A percentile compares a stretch with the other conserved stretches of the same genome.
These are phyloP conservation scores for Flaveria ramosissima DNA, from an alignment of 129 eudicot genomes.

Conservation along the genomic window DNA sequence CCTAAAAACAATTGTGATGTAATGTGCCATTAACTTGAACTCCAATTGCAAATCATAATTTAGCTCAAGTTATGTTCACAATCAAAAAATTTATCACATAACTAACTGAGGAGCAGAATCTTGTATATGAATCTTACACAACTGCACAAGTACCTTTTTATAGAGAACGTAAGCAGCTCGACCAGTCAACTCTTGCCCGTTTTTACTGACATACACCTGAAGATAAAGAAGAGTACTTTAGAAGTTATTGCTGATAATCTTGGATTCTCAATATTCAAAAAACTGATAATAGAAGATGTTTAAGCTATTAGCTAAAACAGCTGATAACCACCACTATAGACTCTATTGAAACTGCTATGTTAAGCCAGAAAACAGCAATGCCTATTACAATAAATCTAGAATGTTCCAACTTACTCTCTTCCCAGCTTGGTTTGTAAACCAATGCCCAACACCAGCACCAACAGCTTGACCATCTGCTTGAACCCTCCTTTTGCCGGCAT, in stretches of 20 bases:
- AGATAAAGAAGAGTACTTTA: conserved; percentile 8
- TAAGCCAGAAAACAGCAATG: neutral
- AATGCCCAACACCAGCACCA: conserved; percentile 45
- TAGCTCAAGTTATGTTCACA: neutral
- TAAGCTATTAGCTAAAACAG: conserved; percentile 6
- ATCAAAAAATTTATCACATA: neutral
- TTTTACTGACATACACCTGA: conserved; percentile 75
- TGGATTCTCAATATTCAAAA: neutral
- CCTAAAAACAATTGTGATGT: neutral
- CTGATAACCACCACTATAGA: neutral
- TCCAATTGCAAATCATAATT: neutral
- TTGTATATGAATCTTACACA: neutral
- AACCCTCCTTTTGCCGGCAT: conserved; percentile 81
- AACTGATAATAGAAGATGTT: neutral
- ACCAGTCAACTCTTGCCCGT: conserved; percentile 75
- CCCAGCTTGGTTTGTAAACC: conserved; percentile 66
- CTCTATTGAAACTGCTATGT: neutral
- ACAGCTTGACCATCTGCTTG: conserved; percentile 61
- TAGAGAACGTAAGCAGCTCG: conserved; percentile 67
- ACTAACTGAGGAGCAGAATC: too few species aligned
- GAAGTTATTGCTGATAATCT: neutral
- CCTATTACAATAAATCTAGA: neutral
- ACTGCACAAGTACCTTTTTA: conserved; percentile 54
- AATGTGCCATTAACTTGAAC: neutral
- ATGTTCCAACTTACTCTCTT: conserved; percentile 57